Evolutionary conservation across 495 filamentous ascomycete genomes (phyloP).

Genomic region (Aspergillus conjunctus): DNA sequence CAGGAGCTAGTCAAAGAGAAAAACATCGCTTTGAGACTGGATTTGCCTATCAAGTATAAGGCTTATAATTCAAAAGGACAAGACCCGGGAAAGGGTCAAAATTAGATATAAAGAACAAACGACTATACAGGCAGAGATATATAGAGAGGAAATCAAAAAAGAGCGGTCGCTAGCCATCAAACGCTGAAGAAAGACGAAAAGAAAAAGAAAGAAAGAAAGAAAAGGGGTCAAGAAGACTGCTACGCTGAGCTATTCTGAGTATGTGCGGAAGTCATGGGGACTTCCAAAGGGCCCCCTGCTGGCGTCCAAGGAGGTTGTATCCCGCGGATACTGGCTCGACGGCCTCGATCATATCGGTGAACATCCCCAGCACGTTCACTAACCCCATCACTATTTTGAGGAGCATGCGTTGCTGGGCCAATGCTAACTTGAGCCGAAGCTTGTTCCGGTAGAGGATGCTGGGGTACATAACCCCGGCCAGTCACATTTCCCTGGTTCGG

Average conservation of each 20-base stretch:
- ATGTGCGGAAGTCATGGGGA: constrained; percentile 34
- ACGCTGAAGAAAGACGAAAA: neutral
- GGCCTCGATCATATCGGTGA: constrained; percentile 22
- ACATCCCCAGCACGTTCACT: constrained; percentile 50
- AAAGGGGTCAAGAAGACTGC: neutral
- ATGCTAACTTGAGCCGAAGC: constrained; percentile 24
- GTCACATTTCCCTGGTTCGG: constrained; percentile 48
- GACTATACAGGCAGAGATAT: neutral
- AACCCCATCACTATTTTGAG: constrained; percentile 26
- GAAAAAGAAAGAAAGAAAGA: neutral
- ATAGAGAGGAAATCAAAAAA: neutral
- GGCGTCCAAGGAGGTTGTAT: constrained; percentile 38
- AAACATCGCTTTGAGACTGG: no score
- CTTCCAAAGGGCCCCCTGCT: constrained; percentile 31
- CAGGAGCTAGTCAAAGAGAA: no score
- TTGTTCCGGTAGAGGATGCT: constrained; percentile 31
- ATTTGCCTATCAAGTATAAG: no score
- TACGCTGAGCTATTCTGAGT: constrained; percentile 20
- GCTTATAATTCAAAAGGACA: no score
- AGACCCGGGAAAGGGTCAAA: neutral
- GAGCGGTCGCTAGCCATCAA: neutral
- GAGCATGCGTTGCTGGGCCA: constrained; percentile 28
- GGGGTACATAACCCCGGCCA: constrained; percentile 34
- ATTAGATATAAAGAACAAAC: neutral
- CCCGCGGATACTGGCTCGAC: constrained; percentile 29